Conservation (phyloP, 1,284 basidiomycete species). For the Rhodotorula sp. region DNA sequence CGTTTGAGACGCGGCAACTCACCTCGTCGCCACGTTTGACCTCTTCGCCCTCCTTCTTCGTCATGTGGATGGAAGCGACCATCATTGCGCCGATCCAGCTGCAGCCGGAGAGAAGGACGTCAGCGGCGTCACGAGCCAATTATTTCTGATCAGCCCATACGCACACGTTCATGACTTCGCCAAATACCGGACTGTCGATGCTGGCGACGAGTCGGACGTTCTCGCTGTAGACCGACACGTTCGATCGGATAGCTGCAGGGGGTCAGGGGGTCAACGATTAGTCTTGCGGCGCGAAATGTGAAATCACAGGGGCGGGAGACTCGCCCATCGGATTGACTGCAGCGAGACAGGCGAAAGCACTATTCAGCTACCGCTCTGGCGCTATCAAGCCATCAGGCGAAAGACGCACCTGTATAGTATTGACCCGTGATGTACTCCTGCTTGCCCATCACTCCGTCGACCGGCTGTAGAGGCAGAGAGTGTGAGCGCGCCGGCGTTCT, state of each 20-base stretch:
- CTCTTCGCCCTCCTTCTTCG: constrained; percentile 75
- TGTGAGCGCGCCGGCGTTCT: not conserved
- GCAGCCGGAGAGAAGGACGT: constrained; percentile 14
- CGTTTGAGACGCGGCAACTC: not conserved
- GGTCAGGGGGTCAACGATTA: too few relatives aligned
- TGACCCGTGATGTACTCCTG: constrained; percentile 80
- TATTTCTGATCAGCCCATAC: constrained; percentile 51
- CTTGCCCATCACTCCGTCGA: constrained; percentile 59
- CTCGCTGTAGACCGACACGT: constrained; percentile 89
- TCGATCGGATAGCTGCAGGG: constrained; percentile 43
- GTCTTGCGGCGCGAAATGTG: too few relatives aligned
- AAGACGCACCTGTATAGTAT: constrained; percentile 74
- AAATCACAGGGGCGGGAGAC: not conserved
- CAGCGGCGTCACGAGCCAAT: constrained; percentile 13
- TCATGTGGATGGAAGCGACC: constrained; percentile 56
- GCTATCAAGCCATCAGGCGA: constrained; percentile 52
- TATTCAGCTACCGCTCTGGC: not conserved
- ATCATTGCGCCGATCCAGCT: constrained; percentile 47
- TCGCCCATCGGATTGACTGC: constrained; percentile 47
- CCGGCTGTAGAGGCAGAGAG: constrained; percentile 13
- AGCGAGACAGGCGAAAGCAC: not conserved
- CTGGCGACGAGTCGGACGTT: constrained; percentile 86
- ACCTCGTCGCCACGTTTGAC: constrained; percentile 84
- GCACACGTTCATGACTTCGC: constrained; percentile 83
- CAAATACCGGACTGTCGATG: constrained; percentile 81